Base-by-base conservation (phyloP, 1,284 basidiomycete genomes). In the Papiliotrema terrestris region DNA sequence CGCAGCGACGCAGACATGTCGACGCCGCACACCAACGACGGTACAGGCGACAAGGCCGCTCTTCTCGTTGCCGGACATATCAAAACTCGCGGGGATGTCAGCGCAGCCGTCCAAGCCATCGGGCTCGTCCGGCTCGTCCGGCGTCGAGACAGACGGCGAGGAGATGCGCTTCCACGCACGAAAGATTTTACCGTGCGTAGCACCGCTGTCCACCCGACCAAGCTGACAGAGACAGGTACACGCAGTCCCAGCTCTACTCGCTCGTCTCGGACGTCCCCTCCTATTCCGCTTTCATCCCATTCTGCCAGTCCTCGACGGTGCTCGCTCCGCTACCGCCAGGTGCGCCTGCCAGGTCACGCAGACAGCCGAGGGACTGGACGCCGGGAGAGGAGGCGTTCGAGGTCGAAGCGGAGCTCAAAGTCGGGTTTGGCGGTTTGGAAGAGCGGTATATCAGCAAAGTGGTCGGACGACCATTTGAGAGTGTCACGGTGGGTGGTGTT, bases 381-480 rank as follows among this genome's bases (percentile, higher is more conserved):
- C 67, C 66, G 45, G 66, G 74, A 45, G 75, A 79, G 51, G 69
- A 78, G 59, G 72, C 68, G 20, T 81, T 79, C 53, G 67, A 81
- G 43, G 84, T 93, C 78, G 83, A 92, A 41, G 93, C 89, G 9
- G 91, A 97, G 71, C 79, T 98, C 55, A 85, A 85, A 0, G 88
- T 96, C 23, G 91, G 91, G 0, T 98, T 97, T 72, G 83, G 93
- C 60, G 82, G 85, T 6, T 87, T 97, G 68, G 82, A 83, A 59
- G 95, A 98, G 77, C 86, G 84, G 71, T 98, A 97, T 75, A 81
- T 88, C 44, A 94, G 91, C 71, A 80, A 81, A 47, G 94, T 98
- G 42, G 86, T 84, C 8, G 90, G 91, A 64, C 78, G 77, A 49
- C 91, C 90, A 13, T 83, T 83, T 62, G 81, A 86, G 67, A 86